Conservation (phyloP, 345 rosid species). For the Mangifera indica region DNA sequence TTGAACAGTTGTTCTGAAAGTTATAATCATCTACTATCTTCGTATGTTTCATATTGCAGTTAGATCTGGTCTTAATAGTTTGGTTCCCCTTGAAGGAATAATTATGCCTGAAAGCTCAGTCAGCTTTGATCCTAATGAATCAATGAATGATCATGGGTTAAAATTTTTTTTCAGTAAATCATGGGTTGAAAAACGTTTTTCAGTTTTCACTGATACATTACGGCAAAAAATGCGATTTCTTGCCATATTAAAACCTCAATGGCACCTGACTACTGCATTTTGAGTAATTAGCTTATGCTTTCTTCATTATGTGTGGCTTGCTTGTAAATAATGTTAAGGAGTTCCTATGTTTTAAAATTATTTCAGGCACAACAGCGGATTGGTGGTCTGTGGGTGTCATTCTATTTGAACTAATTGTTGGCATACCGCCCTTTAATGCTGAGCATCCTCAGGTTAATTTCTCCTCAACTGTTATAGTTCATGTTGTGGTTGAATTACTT, state of each 20-base stretch:
- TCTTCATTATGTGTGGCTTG: conserved; percentile 15
- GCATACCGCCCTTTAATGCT: conserved; percentile 98
- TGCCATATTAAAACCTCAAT: not conserved
- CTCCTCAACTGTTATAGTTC: conserved; percentile 16
- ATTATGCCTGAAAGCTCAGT: not conserved
- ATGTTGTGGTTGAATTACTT: not conserved
- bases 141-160: not conserved
- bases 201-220: not conserved
- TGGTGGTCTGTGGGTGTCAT: conserved; percentile 99
- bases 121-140: conserved; percentile 8
- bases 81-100: conserved; percentile 13
- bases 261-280: not conserved
- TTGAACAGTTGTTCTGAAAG: not conserved
- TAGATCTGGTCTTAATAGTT: not conserved
- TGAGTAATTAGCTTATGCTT: not conserved
- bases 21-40: conserved; percentile 16
- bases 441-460: conserved; percentile 77
- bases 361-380: conserved; percentile 93
- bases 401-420: conserved; percentile 88
- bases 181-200: not conserved
- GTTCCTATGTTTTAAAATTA: conserved; percentile 17
- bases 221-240: not conserved
- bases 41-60: not conserved
- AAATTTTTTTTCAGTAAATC: not conserved
- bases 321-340: not conserved